Evolutionary conservation across 164 flowering plant species (phyloP), one percentile per base, ranked within the genome.

Genomic region (Brasenia schreberi): DNA sequence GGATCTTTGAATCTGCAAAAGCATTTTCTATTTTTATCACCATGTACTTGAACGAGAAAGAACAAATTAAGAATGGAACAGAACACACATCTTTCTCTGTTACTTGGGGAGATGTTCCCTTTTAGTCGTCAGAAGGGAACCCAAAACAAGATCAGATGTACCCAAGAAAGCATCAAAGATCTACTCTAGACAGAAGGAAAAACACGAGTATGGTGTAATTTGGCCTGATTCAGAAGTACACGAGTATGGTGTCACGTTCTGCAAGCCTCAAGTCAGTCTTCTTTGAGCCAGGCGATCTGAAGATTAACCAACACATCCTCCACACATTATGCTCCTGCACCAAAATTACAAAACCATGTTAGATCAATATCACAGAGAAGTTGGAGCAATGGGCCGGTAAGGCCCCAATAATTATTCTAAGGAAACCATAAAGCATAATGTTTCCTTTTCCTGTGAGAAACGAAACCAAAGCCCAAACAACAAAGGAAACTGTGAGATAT

Each of bases 281-380:
- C 27, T 19, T 42, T 19, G 18, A 44, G 14, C 18, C 59, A 7
- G 43, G 19, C 11, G 18, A 43, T 9, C 18, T 7, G n/a, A 19
- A 43, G 12, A 33, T 42, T 49, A 65, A 49, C 39, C 67, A 16
- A 49, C 59, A 49, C 67, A 65, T 23, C 67, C 56, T 52, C 67
- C 67, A 39, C 67, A 65, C 33, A 65, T 11, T 7, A 65, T 65
- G 56, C 33, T 65, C 67, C 67, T 65, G 61, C 67, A 65, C 42
- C 11, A 18, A 19, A 9, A 63, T 42, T 23, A 23, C 0, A 23
- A 23, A 23, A 23, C 27, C 27, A 23, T 23, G 27, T 23, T 23
- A 23, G 27, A 23, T 23, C 27, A 23, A 23, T 2, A 23, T 23
- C 27, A 23, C 27, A 23, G 27, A 23, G 27, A 23, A 23, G 27